A percentile compares a stretch with the other conserved stretches of the same genome.
Conservation (phyloP, 352 stramenopile species). For the Phytopythium litorale region DNA sequence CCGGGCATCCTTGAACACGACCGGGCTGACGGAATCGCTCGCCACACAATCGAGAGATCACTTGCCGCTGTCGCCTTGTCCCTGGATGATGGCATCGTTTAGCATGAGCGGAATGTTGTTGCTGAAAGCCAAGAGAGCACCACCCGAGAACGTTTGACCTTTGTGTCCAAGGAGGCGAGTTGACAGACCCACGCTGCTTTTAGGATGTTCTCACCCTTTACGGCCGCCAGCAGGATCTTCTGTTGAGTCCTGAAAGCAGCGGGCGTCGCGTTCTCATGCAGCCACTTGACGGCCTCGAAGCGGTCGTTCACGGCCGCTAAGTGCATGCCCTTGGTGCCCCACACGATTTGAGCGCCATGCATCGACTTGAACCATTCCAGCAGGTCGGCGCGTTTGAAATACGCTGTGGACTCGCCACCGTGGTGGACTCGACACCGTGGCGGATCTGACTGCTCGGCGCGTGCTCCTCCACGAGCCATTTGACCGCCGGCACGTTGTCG, state of each 20-base stretch:
- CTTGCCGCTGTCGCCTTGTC: background rate
- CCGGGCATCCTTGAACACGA: background rate
- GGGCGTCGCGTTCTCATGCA: background rate
- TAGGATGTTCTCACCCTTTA: background rate
- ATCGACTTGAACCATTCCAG: background rate
- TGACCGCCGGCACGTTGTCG: background rate
- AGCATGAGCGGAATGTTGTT: background rate
- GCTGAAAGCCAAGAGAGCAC: background rate
- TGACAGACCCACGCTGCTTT: background rate
- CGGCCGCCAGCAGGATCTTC: background rate
- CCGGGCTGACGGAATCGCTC: background rate
- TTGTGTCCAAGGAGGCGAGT: too few species aligned
- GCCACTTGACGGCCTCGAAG: conserved; percentile 1
- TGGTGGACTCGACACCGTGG: background rate
- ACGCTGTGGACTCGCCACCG: background rate
- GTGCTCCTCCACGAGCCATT: too few species aligned
- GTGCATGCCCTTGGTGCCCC: background rate
- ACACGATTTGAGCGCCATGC: background rate
- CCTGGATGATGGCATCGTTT: background rate
- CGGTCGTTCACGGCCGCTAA: background rate
- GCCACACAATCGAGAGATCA: background rate
- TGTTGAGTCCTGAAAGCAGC: background rate
- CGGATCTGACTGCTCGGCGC: background rate
- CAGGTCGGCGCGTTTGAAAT: background rate
- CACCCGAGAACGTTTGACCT: too few species aligned